Evolutionary conservation across 2,329 filamentous ascomycete species (phyloP).

Genomic region (Tolypocladium pustulatum): DNA sequence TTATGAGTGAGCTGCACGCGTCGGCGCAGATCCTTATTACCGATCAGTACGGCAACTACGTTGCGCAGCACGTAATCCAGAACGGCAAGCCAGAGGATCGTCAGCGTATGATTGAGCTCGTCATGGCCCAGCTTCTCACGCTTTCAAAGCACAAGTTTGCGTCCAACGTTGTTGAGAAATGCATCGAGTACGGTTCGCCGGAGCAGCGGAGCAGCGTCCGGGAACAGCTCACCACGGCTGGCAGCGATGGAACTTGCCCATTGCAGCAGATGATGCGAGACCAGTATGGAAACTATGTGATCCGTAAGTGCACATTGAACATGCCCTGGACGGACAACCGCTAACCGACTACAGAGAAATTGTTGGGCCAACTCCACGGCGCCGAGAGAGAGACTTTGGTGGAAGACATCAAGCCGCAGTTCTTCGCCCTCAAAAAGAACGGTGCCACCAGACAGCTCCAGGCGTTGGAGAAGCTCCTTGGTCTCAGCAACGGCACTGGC

Average conservation of each 20-base stretch:
- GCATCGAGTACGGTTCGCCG: conserved; percentile 60
- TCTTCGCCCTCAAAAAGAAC: conserved; percentile 51
- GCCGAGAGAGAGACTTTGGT: conserved; percentile 49
- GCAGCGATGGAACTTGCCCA: conserved; percentile 56
- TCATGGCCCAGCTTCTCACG: conserved; percentile 59
- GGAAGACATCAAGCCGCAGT: conserved; percentile 52
- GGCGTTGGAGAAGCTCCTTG: conserved; percentile 23
- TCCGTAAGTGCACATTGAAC: conserved; percentile 54
- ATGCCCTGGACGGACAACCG: conserved; percentile 1
- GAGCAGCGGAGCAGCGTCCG: conserved; percentile 63
- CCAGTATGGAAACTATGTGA: conserved; percentile 90
- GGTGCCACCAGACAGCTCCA: conserved; percentile 51
- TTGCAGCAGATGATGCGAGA: conserved; percentile 76
- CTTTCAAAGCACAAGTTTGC: conserved; percentile 94
- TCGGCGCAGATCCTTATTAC: conserved; percentile 64
- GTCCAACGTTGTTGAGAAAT: conserved; percentile 95
- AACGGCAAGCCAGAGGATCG: conserved; percentile 66
- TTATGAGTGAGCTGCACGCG: conserved; percentile 70
- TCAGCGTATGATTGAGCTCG: conserved; percentile 59
- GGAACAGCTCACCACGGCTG: conserved; percentile 45
- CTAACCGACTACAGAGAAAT: conserved; percentile 54
- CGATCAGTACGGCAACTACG: conserved; percentile 93
- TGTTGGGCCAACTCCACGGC: conserved; percentile 54
- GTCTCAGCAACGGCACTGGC: conserved; percentile 12
- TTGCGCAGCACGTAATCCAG: conserved; percentile 82